Base-by-base conservation (phyloP, 345 rosid genomes). In the Euphorbia lathyris region DNA sequence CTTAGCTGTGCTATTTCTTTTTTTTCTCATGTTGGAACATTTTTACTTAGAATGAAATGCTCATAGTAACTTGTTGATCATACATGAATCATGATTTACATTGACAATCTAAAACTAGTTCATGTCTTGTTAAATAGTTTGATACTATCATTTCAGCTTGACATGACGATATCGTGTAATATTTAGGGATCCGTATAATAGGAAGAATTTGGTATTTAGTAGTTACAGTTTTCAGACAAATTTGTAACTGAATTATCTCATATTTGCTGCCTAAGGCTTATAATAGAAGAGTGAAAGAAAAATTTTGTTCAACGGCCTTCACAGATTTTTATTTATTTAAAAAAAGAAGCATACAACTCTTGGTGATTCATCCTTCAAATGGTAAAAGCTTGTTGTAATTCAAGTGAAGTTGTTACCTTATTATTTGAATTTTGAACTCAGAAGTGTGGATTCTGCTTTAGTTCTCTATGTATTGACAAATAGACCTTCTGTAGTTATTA, bases 361-460 rank as follows among this genome's bases (percentile, higher is more conserved):
- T 66, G 53, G 9, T 20, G 29, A 9, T 65, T 65, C 69, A 51
- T 23, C 27, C 27, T 19, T n/a, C 27, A 48, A 66, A 51, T 48
- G 32, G 19, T 38, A 69, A 17, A 48, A 16, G 23, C 16, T 60
- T 17, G 2, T 22, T 47, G 29, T 60, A 32, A 32, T 30, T 48
- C 25, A 16, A 61, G 34, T 48, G 36, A 70, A 70, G 66, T 42
- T 40, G n/a, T 63, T 20, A 43, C 30, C 1, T 14, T 48, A 48
- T 42, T 12, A 42, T 63, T 12, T 63, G n/a, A 32, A 23, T 63
- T 22, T 63, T 19, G 17, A 45, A 43, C 55, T 45, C 14, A 42
- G 25, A 64, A 43, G 5, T 12, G 27, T 42, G 65, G 25, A 42
- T 62, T 45, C 32, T 64, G 17, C 20, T 43, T 12, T 64, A 45